Base-by-base conservation (phyloP, 208 protist species). In the Wallacemonas sp. region DNA sequence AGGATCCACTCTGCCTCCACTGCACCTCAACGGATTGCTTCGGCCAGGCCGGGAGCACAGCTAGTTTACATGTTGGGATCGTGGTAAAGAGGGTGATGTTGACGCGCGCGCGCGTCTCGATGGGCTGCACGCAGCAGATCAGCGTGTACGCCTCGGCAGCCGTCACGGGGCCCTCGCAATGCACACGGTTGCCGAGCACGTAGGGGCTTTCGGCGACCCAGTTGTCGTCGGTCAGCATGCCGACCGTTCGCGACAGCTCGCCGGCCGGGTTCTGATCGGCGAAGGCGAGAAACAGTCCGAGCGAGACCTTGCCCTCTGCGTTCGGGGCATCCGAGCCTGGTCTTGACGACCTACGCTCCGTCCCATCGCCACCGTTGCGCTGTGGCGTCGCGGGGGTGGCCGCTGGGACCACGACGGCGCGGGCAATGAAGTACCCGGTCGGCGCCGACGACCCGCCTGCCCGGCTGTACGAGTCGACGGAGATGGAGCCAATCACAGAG, bases 1-100 rank as follows among this genome's bases (percentile, higher is more conserved):
- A 96, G 48, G 73, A 78, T 14, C 83, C 83, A 64, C 83, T 90
- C 49, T 81, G 56, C 33, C 56, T 34, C 91, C 88, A 94, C 33
- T 63, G 52, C 1, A 82, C 67, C 9, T 29, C 19, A 21, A 90
- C 64, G 47, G 58, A 72, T 43, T 91, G 60, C 65, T 85, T 82
- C 27, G 68, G 32, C 86, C 83, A 93, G 36, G 62, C 36, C 23
- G 91, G 91, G 30, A 93, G 61, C 17, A 68, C 19, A 9, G 32
- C 49, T 38, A 58, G 19, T 38, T 58, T 58, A 38, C 52, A 41
- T 58, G 52, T 58, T 4, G 81, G 81, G 1, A 83, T 61, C 2
- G 85, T 63, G 74, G 74, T 86, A 81, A 87, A 93, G 36, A 92
- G 70, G 4, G 70, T 83, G 61, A 87, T 85, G 2, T 77, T 34